These are phyloP conservation scores for Cutaneotrichosporon sp. DNA, from an alignment of 1,284 basidiomycete species.

Conservation along the genomic window DNA sequence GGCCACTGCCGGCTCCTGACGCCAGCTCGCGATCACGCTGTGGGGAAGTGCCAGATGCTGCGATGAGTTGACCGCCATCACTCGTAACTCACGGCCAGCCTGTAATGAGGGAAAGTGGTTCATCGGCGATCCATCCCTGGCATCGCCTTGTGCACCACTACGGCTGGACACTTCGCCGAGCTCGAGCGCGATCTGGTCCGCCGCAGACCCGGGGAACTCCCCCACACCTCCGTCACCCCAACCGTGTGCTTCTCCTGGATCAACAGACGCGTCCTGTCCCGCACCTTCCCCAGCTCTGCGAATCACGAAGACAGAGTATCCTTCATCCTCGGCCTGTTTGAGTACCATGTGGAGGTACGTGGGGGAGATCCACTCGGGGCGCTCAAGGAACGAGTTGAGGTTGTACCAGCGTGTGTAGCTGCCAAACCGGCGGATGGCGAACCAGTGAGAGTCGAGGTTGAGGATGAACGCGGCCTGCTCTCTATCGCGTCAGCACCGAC, in stretches of 20 bases:
- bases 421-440: conserved; percentile 74
- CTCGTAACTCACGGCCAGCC: conserved; percentile 25
- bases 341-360: conserved; percentile 82
- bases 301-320: conserved; percentile 86
- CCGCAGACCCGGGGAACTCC: conserved; percentile 44
- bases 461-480: conserved; percentile 83
- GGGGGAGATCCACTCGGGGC: conserved; percentile 78
- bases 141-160: not conserved
- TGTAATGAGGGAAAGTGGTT: not conserved
- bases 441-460: conserved; percentile 85
- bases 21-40: conserved; percentile 25
- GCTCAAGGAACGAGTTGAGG: conserved; percentile 71
- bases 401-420: conserved; percentile 76
- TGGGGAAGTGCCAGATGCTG: conserved; percentile 27
- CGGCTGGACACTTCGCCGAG: conserved; percentile 44
- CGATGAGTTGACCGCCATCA: not conserved
- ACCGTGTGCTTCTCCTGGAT: conserved; percentile 37
- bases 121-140: not conserved
- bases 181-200: conserved; percentile 45
- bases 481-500: conserved; percentile 53
- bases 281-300: conserved; percentile 43
- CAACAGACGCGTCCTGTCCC: conserved; percentile 16
- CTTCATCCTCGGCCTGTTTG: conserved; percentile 80
- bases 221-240: conserved; percentile 49
- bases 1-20: conserved; percentile 18